phyloP scores from a whole-genome alignment of 495 filamentous ascomycete species.

The Xylaria flabelliformis region DNA sequence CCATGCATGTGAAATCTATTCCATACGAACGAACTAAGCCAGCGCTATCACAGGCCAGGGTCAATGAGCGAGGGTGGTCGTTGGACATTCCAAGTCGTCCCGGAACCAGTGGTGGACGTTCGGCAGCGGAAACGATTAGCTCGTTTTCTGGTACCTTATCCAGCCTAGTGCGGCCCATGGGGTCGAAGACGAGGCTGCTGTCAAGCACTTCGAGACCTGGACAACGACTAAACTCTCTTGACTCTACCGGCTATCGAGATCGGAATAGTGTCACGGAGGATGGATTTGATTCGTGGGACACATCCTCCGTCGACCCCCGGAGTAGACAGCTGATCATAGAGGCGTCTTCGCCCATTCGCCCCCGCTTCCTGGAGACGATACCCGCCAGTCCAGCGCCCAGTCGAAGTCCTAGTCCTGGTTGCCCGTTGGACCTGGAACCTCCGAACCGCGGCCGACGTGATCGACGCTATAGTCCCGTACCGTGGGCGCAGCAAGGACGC shows the following conservation, averaged over 20 bases:
- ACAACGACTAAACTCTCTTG: conserved; percentile 45
- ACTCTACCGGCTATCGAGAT: conserved; percentile 44
- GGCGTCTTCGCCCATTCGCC: conserved; percentile 50
- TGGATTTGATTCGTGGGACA: conserved; percentile 75
- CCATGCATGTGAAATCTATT: conserved; percentile 51
- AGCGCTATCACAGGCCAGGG: conserved; percentile 26
- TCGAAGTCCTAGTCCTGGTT: conserved; percentile 57
- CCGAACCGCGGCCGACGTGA: conserved; percentile 44
- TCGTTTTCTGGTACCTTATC: conserved; percentile 62
- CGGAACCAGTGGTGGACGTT: conserved; percentile 49
- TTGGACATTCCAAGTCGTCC: conserved; percentile 44
- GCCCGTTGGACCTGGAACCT: conserved; percentile 50
- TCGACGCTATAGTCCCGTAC: conserved; percentile 52
- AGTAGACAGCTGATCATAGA: conserved; percentile 60
- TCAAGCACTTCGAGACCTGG: conserved; percentile 32
- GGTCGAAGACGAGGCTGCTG: conserved; percentile 57
- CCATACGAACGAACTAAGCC: conserved; percentile 53
- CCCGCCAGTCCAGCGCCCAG: conserved; percentile 62
- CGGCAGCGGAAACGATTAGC: conserved; percentile 55
- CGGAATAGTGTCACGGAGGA: conserved; percentile 49
- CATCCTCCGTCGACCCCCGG: conserved; percentile 64
- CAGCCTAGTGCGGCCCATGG: conserved; percentile 55
- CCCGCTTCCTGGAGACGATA: conserved; percentile 63
- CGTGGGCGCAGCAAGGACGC: conserved; percentile 41
- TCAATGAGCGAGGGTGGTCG: conserved; percentile 36